Base-by-base conservation (phyloP, 2,329 filamentous ascomycete species). In the Metarhizium album region DNA sequence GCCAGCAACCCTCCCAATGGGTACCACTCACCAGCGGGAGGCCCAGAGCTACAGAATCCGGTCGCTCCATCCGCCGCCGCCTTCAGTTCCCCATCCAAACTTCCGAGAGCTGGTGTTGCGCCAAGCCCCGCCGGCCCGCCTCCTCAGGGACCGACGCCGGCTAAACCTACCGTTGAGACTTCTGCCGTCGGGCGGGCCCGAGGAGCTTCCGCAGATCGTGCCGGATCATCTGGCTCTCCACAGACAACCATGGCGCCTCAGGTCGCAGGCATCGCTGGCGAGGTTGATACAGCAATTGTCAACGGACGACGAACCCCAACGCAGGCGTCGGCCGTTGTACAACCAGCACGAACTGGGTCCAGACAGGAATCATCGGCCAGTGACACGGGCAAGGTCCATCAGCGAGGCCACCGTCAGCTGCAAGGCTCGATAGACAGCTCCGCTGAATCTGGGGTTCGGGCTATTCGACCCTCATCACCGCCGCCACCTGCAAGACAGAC, bases 401-500 rank as follows among this genome's bases (percentile, higher is more conserved):
- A 54, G 20, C 46, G 46, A 29, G 62, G 58, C n/a, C 63, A 64
- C 49, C 57, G 47, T 24, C 75, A 80, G 18, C 73, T 76, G 35
- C 83, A 84, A 61, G 76, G 76, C 27, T 86, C 86, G 0, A 71
- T 87, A 13, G 87, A 93, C 56, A 86, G 79, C 59, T 78, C 76
- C 2, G 76, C 77, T 24, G 84, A 88, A 55, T 72, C 75, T 3
- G 65, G 69, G 1, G 63, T 79, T 33, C 72, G 71, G 59, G 70
- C 64, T 52, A 64, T 57, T 37, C 72, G 79, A 6, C 72, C 78
- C 16, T 66, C 75, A 4, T 84, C 81, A 8, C 80, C 80, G 2
- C 79, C 80, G 3, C 76, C 79, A 2, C 78, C 80, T 1, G 70
- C 70, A 4, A 70, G 80, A 50, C 75, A 83, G 63, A 61, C 70